phyloP scores from a whole-genome alignment of 2,329 filamentous ascomycete species.

The Pestalotiopsis sp. region DNA sequence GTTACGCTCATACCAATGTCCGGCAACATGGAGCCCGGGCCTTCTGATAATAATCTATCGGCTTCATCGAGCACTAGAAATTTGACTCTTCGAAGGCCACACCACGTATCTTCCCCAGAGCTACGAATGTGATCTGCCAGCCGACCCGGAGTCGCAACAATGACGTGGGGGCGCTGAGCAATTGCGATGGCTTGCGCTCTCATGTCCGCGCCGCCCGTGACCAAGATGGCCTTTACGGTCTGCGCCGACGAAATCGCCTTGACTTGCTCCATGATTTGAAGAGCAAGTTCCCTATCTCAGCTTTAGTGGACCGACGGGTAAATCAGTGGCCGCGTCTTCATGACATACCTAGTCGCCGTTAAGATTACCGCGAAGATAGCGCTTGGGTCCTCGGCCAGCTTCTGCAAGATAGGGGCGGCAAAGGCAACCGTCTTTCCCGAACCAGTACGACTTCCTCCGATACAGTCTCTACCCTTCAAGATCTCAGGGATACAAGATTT shows the following conservation, averaged over 20 bases:
- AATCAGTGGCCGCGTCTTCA: neutral
- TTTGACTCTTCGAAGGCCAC: constrained; percentile 75
- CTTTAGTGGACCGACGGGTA: constrained; percentile 14
- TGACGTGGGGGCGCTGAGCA: constrained; percentile 80
- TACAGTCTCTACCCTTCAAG: constrained; percentile 87
- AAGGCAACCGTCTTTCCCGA: constrained; percentile 98
- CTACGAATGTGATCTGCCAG: constrained; percentile 91
- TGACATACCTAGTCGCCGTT: constrained; percentile 74
- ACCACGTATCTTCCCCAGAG: constrained; percentile 88
- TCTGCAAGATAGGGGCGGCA: constrained; percentile 89
- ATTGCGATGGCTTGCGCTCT: constrained; percentile 84
- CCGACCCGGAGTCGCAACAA: constrained; percentile 92
- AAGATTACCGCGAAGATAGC: constrained; percentile 89
- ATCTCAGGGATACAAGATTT: constrained; percentile 92
- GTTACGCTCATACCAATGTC: constrained; percentile 57
- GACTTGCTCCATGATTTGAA: constrained; percentile 96
- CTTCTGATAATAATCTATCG: constrained; percentile 78
- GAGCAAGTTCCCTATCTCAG: constrained; percentile 72
- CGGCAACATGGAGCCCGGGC: constrained; percentile 85
- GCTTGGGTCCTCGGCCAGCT: constrained; percentile 88
- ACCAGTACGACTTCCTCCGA: constrained; percentile 91
- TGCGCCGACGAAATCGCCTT: constrained; percentile 89
- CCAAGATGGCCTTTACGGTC: constrained; percentile 82
- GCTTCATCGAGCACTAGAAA: constrained; percentile 96
- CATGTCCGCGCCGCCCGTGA: constrained; percentile 95